A percentile compares a stretch with the other conserved stretches of the same genome.
phyloP scores from a whole-genome alignment of 1,284 basidiomycete genomes.

The Gomphus sp. region DNA sequence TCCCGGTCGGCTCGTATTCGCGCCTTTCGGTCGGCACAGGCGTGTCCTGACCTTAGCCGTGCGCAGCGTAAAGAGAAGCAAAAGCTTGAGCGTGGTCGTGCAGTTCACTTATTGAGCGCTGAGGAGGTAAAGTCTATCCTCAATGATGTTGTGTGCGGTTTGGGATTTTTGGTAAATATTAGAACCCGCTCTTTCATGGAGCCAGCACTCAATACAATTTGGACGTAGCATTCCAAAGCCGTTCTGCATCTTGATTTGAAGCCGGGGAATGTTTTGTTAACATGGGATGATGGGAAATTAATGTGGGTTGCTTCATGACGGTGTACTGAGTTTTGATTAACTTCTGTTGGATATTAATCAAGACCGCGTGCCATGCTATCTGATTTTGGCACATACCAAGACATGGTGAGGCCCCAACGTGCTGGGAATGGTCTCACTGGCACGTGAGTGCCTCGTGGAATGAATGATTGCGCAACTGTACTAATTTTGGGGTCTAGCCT shows the following conservation, averaged over 20 bases:
- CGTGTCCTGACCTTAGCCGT: slow-evolving; percentile 18
- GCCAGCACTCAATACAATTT: background rate
- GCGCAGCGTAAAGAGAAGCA: slow-evolving; percentile 13
- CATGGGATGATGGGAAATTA: slow-evolving; percentile 83
- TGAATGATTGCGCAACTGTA: background rate
- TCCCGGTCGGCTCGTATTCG: slow-evolving; percentile 65
- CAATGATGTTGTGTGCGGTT: slow-evolving; percentile 66
- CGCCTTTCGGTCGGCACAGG: slow-evolving; percentile 63
- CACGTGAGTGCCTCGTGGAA: slow-evolving; percentile 53
- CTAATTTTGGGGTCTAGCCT: slow-evolving; percentile 33
- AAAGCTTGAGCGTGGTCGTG: slow-evolving; percentile 37
- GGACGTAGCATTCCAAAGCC: slow-evolving; percentile 64
- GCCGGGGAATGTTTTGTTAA: slow-evolving; percentile 86
- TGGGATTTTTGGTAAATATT: slow-evolving; percentile 70
- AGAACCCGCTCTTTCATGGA: background rate
- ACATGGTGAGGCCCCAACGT: slow-evolving; percentile 65
- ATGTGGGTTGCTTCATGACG: slow-evolving; percentile 39
- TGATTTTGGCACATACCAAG: slow-evolving; percentile 90
- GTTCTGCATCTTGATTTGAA: slow-evolving; percentile 90
- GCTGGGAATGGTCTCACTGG: slow-evolving; percentile 85
- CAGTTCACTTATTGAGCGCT: slow-evolving; percentile 72
- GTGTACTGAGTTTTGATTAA: background rate
- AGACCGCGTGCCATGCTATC: slow-evolving; percentile 84
- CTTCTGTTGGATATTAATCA: background rate
- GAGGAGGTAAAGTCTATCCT: slow-evolving; percentile 76